Evolutionary conservation across 2,329 filamentous ascomycete genomes (phyloP).

Genomic region (Nemania serpens): DNA sequence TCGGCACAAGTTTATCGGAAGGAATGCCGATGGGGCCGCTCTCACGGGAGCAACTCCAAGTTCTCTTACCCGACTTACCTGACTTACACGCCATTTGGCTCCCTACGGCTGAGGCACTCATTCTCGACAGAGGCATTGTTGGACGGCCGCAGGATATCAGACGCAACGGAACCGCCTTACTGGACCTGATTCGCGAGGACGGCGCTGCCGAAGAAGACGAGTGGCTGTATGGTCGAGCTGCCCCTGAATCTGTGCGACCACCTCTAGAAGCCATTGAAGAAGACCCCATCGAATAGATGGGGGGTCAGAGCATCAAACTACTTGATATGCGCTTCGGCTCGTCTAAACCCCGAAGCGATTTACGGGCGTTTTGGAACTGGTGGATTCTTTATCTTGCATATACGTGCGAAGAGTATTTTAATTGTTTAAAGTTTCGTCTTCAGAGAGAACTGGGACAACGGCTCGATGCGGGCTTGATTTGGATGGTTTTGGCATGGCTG

Average conservation of each 20-base stretch:
- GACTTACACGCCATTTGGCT: conserved; percentile 65
- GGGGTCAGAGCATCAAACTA: conserved; percentile 15
- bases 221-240: conserved; percentile 63
- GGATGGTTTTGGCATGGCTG: conserved; percentile 8
- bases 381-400: conserved; percentile 28
- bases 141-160: conserved; percentile 63
- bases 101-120: conserved; percentile 65
- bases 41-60: conserved; percentile 53
- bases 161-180: conserved; percentile 64
- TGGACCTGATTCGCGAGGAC: conserved; percentile 68
- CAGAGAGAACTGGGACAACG: conserved; percentile 25
- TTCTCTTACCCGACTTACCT: conserved; percentile 60
- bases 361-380: conserved; percentile 37
- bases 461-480: conserved; percentile 7
- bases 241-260: conserved; percentile 60
- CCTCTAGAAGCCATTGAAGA: conserved; percentile 57
- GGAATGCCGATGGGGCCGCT: conserved; percentile 67
- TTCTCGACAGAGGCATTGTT: conserved; percentile 64
- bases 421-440: conserved; percentile 16
- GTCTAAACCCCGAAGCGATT: conserved; percentile 33
- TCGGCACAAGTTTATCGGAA: conserved; percentile 62
- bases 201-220: conserved; percentile 63
- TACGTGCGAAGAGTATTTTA: conserved; percentile 24
- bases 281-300: conserved; percentile 49
- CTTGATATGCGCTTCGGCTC: conserved; percentile 8